Evolutionary conservation across 2,329 filamentous ascomycete genomes (phyloP).

Genomic region (Nectriaceae sp.): DNA sequence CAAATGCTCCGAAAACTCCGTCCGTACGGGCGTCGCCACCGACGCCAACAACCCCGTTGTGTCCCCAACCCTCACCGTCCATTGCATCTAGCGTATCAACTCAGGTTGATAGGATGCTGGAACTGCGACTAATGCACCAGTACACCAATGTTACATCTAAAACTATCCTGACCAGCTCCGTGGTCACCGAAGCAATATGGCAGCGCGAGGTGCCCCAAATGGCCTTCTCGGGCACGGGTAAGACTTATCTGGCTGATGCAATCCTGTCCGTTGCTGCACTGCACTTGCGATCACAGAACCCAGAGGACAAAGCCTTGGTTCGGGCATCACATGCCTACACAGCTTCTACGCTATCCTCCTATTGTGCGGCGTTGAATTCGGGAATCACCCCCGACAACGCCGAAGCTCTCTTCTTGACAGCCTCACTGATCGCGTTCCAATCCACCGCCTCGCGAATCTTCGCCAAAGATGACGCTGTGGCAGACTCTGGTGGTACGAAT

Average conservation of each 20-base stretch:
- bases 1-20: slow-evolving; percentile 23
- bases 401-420: slow-evolving; percentile 63
- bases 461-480: slow-evolving; percentile 53
- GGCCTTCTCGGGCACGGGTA: slow-evolving; percentile 59
- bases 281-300: slow-evolving; percentile 58
- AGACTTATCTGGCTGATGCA: slow-evolving; percentile 61
- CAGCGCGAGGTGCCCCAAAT: slow-evolving; percentile 59
- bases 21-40: slow-evolving; percentile 23
- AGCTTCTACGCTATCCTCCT: slow-evolving; percentile 63
- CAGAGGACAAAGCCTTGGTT: slow-evolving; percentile 60
- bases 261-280: slow-evolving; percentile 65
- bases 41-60: slow-evolving; percentile 24
- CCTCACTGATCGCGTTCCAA: slow-evolving; percentile 67
- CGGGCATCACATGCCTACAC: slow-evolving; percentile 66
- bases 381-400: slow-evolving; percentile 62
- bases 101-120: slow-evolving; percentile 51
- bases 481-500: slow-evolving; percentile 37
- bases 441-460: slow-evolving; percentile 65
- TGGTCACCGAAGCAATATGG: slow-evolving; percentile 59
- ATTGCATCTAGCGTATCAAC: slow-evolving; percentile 30
- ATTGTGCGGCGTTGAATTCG: slow-evolving; percentile 55
- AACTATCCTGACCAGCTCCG: slow-evolving; percentile 57
- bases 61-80: slow-evolving; percentile 29
- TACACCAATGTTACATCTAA: slow-evolving; percentile 62
- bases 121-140: slow-evolving; percentile 65